These are phyloP conservation scores for Escovopsis weberi DNA, from an alignment of 2,329 filamentous ascomycete species.

Conservation along the genomic window DNA sequence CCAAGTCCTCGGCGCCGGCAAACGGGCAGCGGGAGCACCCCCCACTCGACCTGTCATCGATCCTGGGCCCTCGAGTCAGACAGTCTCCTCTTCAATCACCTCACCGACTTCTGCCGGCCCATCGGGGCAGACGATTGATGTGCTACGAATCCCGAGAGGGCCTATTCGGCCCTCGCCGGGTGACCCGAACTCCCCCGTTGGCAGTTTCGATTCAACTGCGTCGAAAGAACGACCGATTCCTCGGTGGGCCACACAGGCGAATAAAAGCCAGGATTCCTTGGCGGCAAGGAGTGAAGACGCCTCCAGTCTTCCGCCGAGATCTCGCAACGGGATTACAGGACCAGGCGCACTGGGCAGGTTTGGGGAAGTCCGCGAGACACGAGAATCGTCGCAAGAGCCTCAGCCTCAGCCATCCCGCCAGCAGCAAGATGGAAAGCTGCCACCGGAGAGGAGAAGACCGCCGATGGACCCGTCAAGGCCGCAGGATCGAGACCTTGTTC, in stretches of 20 bases:
- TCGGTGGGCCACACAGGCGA: slow-evolving; percentile 32
- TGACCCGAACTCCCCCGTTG: slow-evolving; percentile 31
- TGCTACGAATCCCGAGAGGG: slow-evolving; percentile 14
- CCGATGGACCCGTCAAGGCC: slow-evolving; percentile 48
- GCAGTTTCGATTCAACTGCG: slow-evolving; percentile 35
- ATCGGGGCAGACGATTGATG: slow-evolving; percentile 11
- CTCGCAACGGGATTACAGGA: slow-evolving; percentile 33
- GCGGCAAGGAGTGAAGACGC: slow-evolving; percentile 36
- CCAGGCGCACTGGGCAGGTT: slow-evolving; percentile 25
- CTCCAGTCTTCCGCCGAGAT: slow-evolving; percentile 34
- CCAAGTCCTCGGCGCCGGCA: slow-evolving; percentile 49
- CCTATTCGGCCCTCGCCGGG: slow-evolving; percentile 23
- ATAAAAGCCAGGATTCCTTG: slow-evolving; percentile 44
- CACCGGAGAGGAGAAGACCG: slow-evolving; percentile 50
- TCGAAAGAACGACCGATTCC: slow-evolving; percentile 26
- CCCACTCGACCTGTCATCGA: slow-evolving; percentile 15
- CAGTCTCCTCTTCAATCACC: slow-evolving; percentile 7
- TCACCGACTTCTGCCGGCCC: slow-evolving; percentile 7
- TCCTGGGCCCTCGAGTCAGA: slow-evolving; percentile 9
- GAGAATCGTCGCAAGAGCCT: slow-evolving; percentile 7
- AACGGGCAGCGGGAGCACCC: slow-evolving; percentile 18
- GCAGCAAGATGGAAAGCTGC: slow-evolving; percentile 27
- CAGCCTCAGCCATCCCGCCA: slow-evolving; percentile 6
- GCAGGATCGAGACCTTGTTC: slow-evolving; percentile 40
- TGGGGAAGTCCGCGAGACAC: slow-evolving; percentile 11